Percentiles rank a stretch among this genome's conserved stretches.
phyloP scores from a whole-genome alignment of 2,329 filamentous ascomycete species.

The Alternaria ethzedia region DNA sequence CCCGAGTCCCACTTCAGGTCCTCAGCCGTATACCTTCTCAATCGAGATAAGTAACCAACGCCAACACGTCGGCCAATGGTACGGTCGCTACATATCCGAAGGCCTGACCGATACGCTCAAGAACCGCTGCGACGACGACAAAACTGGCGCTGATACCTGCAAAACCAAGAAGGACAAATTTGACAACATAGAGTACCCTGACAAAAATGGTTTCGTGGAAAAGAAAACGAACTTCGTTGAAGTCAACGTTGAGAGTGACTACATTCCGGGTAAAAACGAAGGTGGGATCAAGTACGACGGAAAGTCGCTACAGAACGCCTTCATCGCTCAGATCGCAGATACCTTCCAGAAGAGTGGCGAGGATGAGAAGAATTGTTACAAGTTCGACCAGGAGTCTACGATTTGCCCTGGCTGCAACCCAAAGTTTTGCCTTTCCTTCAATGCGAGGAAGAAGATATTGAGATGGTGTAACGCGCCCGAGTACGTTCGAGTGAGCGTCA shows the following conservation, averaged over 20 bases:
- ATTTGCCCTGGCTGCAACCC: neutral
- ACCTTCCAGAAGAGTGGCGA: conserved; percentile 1
- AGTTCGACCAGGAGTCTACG: neutral
- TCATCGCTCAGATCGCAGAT: conserved; percentile 8
- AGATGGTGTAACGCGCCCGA: conserved; percentile 10
- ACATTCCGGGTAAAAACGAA: neutral
- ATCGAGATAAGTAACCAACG: conserved; percentile 9
- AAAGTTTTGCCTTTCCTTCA: neutral
- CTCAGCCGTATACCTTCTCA: neutral
- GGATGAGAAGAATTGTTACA: conserved; percentile 6
- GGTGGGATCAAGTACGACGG: neutral
- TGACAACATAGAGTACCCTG: neutral
- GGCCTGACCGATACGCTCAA: neutral
- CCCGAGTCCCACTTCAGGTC: neutral
- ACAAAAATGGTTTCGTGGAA: neutral
- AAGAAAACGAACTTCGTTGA: neutral
- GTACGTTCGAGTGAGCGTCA: conserved; percentile 2
- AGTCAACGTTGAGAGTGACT: neutral
- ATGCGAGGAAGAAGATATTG: neutral
- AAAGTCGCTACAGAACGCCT: neutral
- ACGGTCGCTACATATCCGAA: neutral
- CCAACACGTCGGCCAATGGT: conserved; percentile 7
- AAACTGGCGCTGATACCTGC: neutral
- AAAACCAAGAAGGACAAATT: neutral
- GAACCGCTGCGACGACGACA: neutral